Conservation (phyloP, 2,329 filamentous ascomycete genomes). For the Colletotrichum falcatum region DNA sequence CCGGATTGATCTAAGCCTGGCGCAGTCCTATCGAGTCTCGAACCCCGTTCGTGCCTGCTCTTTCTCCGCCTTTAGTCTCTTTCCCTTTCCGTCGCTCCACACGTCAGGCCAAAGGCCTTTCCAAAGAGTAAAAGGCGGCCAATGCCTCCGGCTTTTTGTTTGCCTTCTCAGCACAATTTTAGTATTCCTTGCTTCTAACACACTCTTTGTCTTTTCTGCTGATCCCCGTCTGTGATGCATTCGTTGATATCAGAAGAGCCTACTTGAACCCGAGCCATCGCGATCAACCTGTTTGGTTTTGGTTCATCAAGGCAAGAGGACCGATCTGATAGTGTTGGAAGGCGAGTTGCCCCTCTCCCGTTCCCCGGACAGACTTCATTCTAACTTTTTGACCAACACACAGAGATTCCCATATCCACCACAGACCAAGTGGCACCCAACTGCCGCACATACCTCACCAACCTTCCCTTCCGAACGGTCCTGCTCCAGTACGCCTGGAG, state of each 20-base stretch:
- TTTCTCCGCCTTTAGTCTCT: constrained; percentile 14
- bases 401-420: constrained; percentile 1
- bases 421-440: background rate
- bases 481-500: background rate
- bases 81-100: constrained; percentile 35
- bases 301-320: background rate
- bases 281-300: background rate
- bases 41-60: constrained; percentile 27
- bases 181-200: background rate
- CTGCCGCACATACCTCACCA: background rate
- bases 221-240: constrained; percentile 34
- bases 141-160: constrained; percentile 9
- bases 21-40: constrained; percentile 29
- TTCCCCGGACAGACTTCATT: background rate
- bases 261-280: background rate
- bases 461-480: background rate
- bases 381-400: constrained; percentile 28
- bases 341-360: constrained; percentile 14
- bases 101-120: constrained; percentile 8
- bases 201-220: constrained; percentile 31
- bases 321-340: background rate
- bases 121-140: constrained; percentile 21
- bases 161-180: constrained; percentile 8
- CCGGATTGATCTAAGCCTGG: constrained; percentile 26
- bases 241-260: constrained; percentile 31